Conservation (phyloP, 1,139 yeast species). For the Magnusiomyces suaveolens region DNA sequence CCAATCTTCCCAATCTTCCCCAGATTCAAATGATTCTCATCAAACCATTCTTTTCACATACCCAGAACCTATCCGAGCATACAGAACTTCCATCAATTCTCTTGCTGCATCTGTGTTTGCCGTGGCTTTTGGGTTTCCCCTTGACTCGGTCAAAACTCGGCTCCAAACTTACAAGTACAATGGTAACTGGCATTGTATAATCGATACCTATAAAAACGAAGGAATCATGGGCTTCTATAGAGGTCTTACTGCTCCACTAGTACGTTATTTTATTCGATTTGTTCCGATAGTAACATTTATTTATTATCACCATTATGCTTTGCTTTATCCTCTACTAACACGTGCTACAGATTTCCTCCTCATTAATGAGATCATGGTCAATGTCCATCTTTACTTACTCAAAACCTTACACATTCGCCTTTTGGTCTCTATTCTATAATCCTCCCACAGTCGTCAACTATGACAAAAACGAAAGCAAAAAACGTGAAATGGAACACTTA, state of each 20-base stretch:
- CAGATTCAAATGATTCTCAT: neutral
- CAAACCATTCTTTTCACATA: conserved; percentile 9
- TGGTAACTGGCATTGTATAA: conserved; percentile 50
- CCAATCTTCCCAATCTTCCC: neutral
- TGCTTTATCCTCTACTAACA: too few species aligned
- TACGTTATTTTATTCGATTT: neutral
- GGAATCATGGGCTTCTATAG: conserved; percentile 67
- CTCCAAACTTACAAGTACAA: conserved; percentile 69
- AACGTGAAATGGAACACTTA: neutral
- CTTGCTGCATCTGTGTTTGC: conserved; percentile 55
- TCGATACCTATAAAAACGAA: conserved; percentile 47
- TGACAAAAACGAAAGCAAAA: neutral
- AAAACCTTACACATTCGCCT: conserved; percentile 38
- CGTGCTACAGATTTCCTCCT: conserved; percentile 22
- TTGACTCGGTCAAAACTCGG: conserved; percentile 76
- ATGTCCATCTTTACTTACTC: conserved; percentile 55
- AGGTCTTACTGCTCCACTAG: conserved; percentile 32
- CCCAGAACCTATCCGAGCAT: conserved; percentile 46
- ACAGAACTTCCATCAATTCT: conserved; percentile 50
- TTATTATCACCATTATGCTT: neutral
- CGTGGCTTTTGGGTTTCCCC: conserved; percentile 69
- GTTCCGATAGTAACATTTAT: neutral
- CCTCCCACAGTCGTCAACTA: conserved; percentile 12
- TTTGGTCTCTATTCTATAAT: conserved; percentile 20
- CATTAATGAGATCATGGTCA: conserved; percentile 31